Evolutionary conservation across 2,329 filamentous ascomycete species (phyloP).

Genomic region (Cadophora sp.): DNA sequence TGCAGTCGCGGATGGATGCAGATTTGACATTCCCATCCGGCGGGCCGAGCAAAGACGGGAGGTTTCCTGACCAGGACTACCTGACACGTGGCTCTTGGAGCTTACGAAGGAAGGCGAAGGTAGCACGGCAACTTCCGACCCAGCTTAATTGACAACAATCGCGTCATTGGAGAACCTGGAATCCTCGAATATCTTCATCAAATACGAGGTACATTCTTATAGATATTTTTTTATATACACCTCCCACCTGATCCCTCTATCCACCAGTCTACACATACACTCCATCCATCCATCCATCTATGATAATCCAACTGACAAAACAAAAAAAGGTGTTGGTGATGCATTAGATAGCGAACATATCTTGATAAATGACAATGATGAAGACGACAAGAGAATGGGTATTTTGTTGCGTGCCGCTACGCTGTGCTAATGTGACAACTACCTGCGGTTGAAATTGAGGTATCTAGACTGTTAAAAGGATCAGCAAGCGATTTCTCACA

Average conservation of each 20-base stretch:
- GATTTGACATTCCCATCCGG: not conserved
- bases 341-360: no score
- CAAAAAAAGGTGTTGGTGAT: no score
- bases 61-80: no score
- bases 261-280: not conserved
- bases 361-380: not conserved
- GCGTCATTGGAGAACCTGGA: not conserved
- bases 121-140: no score
- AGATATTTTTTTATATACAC: not conserved
- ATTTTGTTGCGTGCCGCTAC: not conserved
- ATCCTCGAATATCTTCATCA: not conserved
- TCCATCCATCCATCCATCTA: not conserved
- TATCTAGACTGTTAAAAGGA: conserved; percentile 43
- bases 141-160: no score
- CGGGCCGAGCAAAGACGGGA: no score
- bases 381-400: not conserved
- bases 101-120: no score
- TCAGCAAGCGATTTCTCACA: conserved; percentile 22
- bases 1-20: not conserved
- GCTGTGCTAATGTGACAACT: conserved; percentile 25
- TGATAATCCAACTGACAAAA: not conserved
- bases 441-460: conserved; percentile 54
- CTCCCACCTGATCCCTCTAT: not conserved
- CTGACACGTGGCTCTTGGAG: no score
- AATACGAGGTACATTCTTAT: not conserved